Base-by-base conservation (phyloP, 1,284 basidiomycete species). In the Takashimella tepidaria region DNA sequence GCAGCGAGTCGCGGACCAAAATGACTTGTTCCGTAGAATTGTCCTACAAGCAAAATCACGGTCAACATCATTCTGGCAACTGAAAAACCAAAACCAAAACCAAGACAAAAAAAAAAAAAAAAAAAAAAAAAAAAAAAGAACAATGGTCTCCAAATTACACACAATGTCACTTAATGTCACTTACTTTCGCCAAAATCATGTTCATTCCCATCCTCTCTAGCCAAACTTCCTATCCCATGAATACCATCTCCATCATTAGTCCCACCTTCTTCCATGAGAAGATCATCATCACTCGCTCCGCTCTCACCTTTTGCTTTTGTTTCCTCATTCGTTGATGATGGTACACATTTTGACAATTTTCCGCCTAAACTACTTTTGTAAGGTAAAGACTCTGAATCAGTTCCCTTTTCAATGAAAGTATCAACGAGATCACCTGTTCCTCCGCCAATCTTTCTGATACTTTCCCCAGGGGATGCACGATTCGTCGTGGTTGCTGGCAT, bases 21-120 rank as follows among this genome's bases (percentile, higher is more conserved):
- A 45, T 66, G 64, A 23, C 57, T 59, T 13, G 62, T 66, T 16
- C 64, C 64, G 53, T 62, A 66, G 54, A 64, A 66, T 45, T 60
- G 58, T 45, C 48, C 58, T 60, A 44, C 22, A 8, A n/a, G n/a
- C n/a, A n/a, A n/a, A n/a, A n/a, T 8, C 37, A 11, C 11, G 4
- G 57, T 56, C 37, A 56, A 55, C n/a, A 40, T 40, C 37, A 40
- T 40, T 11, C 13, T 3, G 11, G n/a, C n/a, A n/a, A n/a, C n/a
- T n/a, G n/a, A n/a, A n/a, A n/a, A n/a, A n/a, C n/a, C n/a, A n/a
- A n/a, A n/a, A n/a, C 10, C 22, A 13, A 25, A 13, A 2, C 23
- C 5, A 26, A 16, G 5, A 23, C 19, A 2, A 41, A 19, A 41
- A 19, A 27, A 41, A n/a, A 50, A 41, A 20, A 5, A n/a, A n/a